These are phyloP conservation scores for Petrea volubilis DNA, from an alignment of 257 asterid species.

Conservation along the genomic window DNA sequence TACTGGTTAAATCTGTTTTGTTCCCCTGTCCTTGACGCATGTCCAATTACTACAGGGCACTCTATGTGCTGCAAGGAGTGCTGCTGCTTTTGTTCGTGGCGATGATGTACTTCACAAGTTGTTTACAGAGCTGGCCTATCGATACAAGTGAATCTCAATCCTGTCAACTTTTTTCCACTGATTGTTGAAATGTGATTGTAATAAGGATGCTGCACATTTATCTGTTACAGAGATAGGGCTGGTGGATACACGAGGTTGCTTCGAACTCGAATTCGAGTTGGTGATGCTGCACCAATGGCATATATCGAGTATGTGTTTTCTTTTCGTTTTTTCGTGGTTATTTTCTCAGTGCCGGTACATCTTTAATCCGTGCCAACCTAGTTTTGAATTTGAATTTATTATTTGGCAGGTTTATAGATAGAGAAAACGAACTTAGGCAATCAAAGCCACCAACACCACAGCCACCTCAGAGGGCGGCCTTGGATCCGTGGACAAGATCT, in stretches of 20 bases:
- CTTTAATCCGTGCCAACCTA: background rate
- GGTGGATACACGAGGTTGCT: constrained; percentile 98
- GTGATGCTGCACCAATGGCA: constrained; percentile 96
- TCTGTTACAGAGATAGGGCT: constrained; percentile 54
- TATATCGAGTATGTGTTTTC: constrained; percentile 71
- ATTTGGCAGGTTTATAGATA: constrained; percentile 74
- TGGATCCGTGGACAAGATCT: constrained; percentile 97
- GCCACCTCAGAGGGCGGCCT: constrained; percentile 63
- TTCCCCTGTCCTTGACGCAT: constrained; percentile 11
- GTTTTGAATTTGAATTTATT: background rate
- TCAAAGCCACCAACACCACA: constrained; percentile 82
- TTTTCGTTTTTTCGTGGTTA: background rate
- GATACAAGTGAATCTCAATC: constrained; percentile 73
- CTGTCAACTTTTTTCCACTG: background rate
- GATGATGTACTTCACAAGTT: constrained; percentile 92
- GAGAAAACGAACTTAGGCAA: constrained; percentile 92
- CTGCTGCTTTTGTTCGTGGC: constrained; percentile 91
- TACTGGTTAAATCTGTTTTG: background rate
- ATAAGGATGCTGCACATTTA: background rate
- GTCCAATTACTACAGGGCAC: constrained; percentile 58
- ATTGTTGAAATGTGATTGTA: constrained; percentile 7
- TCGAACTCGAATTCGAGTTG: constrained; percentile 85
- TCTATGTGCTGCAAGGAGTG: constrained; percentile 84
- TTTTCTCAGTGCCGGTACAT: background rate
- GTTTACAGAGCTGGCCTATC: constrained; percentile 86